A percentile compares a stretch with the other conserved stretches of the same genome.
phyloP scores from a whole-genome alignment of 163 green algal species.

The Scenedesmus sp. region DNA sequence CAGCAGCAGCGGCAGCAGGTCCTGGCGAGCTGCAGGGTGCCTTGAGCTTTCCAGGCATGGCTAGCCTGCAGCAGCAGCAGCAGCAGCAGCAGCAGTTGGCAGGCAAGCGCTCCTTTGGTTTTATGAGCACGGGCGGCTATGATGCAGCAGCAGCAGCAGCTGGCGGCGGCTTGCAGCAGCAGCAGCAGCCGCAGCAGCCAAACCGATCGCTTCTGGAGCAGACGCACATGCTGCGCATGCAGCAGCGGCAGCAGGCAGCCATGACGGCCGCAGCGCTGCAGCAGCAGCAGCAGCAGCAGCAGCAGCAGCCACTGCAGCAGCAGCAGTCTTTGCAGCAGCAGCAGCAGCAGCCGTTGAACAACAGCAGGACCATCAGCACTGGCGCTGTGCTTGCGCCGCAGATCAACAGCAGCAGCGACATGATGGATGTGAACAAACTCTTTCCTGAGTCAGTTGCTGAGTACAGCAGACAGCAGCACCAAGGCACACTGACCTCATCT shows the following conservation, averaged over 20 bases:
- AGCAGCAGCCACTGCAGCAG: neutral
- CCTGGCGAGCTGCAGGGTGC: neutral
- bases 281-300: neutral
- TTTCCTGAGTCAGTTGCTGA: slow-evolving; percentile 40
- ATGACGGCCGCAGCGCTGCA: neutral
- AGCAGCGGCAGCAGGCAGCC: slow-evolving; percentile 1
- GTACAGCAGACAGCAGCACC: slow-evolving; percentile 29
- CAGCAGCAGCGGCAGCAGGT: neutral
- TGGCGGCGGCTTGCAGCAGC: neutral
- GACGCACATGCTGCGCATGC: neutral
- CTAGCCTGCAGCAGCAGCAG: neutral
- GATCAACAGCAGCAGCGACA: neutral
- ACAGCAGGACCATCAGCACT: neutral
- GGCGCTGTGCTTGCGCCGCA: neutral
- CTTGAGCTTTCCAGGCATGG: neutral
- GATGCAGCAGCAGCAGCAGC: slow-evolving; percentile 5
- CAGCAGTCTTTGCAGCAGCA: neutral
- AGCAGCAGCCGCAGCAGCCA: slow-evolving; percentile 8
- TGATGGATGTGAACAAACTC: neutral
- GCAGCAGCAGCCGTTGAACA: slow-evolving; percentile 22
- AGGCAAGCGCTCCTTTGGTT: neutral
- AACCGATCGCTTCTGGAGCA: neutral
- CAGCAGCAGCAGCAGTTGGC: slow-evolving; percentile 12
- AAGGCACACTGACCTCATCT: neutral
- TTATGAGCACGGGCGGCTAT: neutral